Base-by-base conservation (phyloP, 345 rosid species). In the Boechera retrofracta region DNA sequence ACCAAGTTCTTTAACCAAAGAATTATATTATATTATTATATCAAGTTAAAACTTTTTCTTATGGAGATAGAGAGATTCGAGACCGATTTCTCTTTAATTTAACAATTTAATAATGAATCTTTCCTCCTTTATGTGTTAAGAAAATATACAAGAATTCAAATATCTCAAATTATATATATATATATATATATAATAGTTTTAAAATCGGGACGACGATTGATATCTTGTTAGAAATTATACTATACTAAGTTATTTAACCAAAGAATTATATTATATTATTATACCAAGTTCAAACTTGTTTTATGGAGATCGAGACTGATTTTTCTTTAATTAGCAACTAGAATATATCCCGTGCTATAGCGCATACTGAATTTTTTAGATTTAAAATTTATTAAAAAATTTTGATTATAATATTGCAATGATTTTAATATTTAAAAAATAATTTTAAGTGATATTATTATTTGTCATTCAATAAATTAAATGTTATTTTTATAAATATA, bases 271-370 rank as follows among this genome's bases (percentile, higher is more conserved):
- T 72, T 18, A 18, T 18, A 18, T 18, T 18, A n/a, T 36, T 62
- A 62, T 51, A 29, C 69, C 69, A 72, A 26, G 41, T 72, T 26
- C 16, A 29, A 57, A 74, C 47, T 32, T 56, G 16, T 12, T 28
- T 55, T 12, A 55, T 16, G 29, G 21, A 18, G 21, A 18, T 18
- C 21, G 39, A 31, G 11, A 57, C 10, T 55, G 60, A 29, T 55
- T 55, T 32, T 9, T 51, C 8, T 3, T 51, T 9, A 18, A 49
- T 49, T 18, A 18, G 1, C 21, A 18, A 18, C 0, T 18, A 18
- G 21, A 18, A 18, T 18, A 0, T 18, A 18, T 18, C 21, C 0
- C 21, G 21, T 18, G 21, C 21, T 18, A 18, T 18, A 18, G 1
- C 21, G 21, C 16, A 16, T 16, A 16, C 21, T 18, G 21, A 18